Evolutionary conservation across 2,329 filamentous ascomycete genomes (phyloP).

Genomic region (Fusarium avenaceum): DNA sequence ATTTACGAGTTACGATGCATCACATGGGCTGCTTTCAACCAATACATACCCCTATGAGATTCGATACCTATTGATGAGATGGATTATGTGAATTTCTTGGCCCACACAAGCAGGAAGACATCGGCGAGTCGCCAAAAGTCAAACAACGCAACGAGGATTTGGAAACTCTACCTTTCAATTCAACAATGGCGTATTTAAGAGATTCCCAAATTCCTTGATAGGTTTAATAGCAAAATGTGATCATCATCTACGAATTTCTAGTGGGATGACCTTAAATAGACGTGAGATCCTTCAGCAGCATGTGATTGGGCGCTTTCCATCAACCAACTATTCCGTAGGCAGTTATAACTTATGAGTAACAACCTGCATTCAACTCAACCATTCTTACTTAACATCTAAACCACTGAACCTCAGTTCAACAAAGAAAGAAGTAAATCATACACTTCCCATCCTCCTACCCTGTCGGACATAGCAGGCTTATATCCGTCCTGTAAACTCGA

Average conservation of each 20-base stretch:
- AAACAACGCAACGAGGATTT: background rate
- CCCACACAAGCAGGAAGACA: background rate
- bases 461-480: background rate
- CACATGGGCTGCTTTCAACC: constrained; percentile 2
- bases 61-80: background rate
- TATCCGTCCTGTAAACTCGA: background rate
- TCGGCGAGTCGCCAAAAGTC: background rate
- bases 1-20: constrained; percentile 39
- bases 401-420: background rate
- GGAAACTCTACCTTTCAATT: background rate
- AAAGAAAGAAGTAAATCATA: background rate
- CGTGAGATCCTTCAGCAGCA: background rate
- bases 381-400: background rate
- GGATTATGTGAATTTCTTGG: background rate
- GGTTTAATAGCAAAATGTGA: background rate
- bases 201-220: background rate
- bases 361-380: constrained; percentile 6
- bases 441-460: background rate
- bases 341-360: background rate
- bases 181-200: background rate
- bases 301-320: constrained; percentile 9
- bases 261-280: background rate
- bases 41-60: constrained; percentile 5
- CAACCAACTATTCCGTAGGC: background rate
- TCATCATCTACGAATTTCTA: background rate